Percentiles rank a stretch among this genome's conserved stretches.
phyloP scores from a whole-genome alignment of 805 yeast species.

The Schwanniomyces pseudopolymorphus region DNA sequence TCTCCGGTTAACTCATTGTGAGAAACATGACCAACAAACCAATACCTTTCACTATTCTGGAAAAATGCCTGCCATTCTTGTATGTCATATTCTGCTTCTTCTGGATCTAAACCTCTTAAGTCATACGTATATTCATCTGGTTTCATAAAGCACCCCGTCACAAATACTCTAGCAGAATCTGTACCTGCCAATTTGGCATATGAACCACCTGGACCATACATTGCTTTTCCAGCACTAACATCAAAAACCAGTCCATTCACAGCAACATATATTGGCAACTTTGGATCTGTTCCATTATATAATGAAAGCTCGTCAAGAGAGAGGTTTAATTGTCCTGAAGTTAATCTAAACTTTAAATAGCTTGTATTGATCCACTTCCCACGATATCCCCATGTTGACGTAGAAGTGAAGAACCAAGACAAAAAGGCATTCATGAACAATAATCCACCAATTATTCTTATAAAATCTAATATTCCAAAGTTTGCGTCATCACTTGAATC shows the following conservation, averaged over 20 bases:
- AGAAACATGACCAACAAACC: conserved; percentile 59
- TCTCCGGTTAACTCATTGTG: conserved; percentile 47
- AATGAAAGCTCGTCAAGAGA: conserved; percentile 46
- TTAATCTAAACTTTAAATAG: conserved; percentile 32
- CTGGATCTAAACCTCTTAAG: conserved; percentile 55
- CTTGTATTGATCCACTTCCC: conserved; percentile 48
- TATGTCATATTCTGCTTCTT: conserved; percentile 40
- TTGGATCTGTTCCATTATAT: conserved; percentile 51
- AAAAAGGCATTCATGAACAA: conserved; percentile 45
- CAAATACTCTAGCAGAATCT: conserved; percentile 68
- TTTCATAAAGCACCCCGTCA: conserved; percentile 64
- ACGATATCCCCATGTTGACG: conserved; percentile 60
- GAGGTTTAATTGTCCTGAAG: conserved; percentile 23
- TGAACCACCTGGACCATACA: conserved; percentile 61
- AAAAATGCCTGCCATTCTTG: conserved; percentile 55
- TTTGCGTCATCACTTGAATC: not conserved
- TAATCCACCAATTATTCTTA: conserved; percentile 47
- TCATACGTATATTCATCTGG: conserved; percentile 63
- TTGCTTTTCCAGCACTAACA: conserved; percentile 48
- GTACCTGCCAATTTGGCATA: conserved; percentile 60
- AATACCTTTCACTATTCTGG: conserved; percentile 47
- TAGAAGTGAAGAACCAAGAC: conserved; percentile 59
- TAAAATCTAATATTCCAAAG: conserved; percentile 38
- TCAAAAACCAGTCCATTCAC: conserved; percentile 64
- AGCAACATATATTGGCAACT: conserved; percentile 56